A percentile compares a stretch with the other conserved stretches of the same genome.
Conservation (phyloP, 2,329 filamentous ascomycete species). For the Coniochaeta ligniaria region DNA sequence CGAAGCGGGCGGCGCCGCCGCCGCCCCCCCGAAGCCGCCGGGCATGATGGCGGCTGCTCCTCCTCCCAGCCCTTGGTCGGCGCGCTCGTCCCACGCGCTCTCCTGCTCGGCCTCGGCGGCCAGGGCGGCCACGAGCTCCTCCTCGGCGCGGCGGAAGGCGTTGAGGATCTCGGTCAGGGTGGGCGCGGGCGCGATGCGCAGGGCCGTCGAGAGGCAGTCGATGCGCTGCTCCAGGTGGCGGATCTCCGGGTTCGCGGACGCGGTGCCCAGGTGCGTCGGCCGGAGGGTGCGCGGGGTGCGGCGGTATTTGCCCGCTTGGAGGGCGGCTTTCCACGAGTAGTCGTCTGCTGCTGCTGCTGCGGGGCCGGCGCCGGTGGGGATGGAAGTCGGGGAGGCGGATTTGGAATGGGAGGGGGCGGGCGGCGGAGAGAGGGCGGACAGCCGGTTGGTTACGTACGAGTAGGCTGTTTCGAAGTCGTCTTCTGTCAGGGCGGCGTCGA, state of each 20-base stretch:
- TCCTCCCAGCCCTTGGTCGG: conserved; percentile 43
- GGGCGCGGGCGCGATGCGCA: conserved; percentile 63
- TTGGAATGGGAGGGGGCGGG: neutral
- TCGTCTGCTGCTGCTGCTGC: conserved; percentile 38
- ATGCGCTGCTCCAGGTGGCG: conserved; percentile 74
- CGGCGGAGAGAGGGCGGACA: conserved; percentile 33
- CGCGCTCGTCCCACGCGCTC: conserved; percentile 61
- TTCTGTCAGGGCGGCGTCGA: conserved; percentile 67
- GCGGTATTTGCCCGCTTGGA: conserved; percentile 70
- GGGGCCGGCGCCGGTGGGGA: conserved; percentile 3
- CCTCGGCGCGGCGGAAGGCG: conserved; percentile 69
- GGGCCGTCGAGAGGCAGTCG: conserved; percentile 68
- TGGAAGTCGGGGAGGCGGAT: conserved; percentile 4
- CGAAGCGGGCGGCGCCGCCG: neutral
- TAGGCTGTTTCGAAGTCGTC: conserved; percentile 84
- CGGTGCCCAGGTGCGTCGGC: conserved; percentile 53
- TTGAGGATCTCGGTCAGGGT: conserved; percentile 69
- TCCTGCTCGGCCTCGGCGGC: conserved; percentile 62
- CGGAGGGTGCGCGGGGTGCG: conserved; percentile 44
- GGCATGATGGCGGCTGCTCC: conserved; percentile 54
- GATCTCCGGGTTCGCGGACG: conserved; percentile 52
- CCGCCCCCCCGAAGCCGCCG: conserved; percentile 38
- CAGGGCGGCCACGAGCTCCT: conserved; percentile 63
- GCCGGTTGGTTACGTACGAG: conserved; percentile 69
- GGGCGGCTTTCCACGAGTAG: conserved; percentile 71